Evolutionary conservation across 108 stramenopile genomes (phyloP).

Genomic region (Nannochloropsis salina): DNA sequence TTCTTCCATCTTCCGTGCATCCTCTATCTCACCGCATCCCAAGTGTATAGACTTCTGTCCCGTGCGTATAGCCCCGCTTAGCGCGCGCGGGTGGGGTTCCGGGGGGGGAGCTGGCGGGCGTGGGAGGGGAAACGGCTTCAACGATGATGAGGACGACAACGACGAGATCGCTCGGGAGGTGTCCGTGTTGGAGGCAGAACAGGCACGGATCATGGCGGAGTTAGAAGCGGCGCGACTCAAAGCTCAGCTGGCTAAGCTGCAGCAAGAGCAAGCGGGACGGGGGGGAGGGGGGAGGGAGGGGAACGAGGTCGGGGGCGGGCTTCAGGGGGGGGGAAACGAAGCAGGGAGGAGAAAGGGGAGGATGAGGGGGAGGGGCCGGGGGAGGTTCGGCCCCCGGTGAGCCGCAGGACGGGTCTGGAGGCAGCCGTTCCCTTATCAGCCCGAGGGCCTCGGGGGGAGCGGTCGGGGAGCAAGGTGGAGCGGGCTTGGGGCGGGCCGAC

Average conservation of each 20-base stretch:
- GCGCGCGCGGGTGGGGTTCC: not conserved
- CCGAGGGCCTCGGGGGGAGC: not conserved
- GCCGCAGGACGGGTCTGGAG: not conserved
- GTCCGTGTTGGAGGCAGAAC: slow-evolving; percentile 16
- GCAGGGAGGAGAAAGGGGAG: not conserved
- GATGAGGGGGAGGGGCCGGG: not conserved
- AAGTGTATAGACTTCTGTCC: not conserved
- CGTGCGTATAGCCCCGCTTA: not conserved
- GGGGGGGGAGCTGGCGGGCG: not conserved
- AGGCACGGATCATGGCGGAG: not conserved
- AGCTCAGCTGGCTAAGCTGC: not conserved
- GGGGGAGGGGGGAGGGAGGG: not conserved
- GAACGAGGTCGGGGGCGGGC: no score
- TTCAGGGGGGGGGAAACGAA: slow-evolving; percentile 19
- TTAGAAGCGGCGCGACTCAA: not conserved
- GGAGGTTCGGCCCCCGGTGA: not conserved
- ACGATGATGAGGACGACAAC: not conserved
- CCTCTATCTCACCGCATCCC: no score
- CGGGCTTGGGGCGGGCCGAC: not conserved
- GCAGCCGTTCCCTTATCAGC: slow-evolving; percentile 4
- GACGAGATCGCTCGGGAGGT: not conserved
- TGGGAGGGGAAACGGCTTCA: not conserved
- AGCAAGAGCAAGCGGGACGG: not conserved
- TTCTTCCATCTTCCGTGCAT: no score
- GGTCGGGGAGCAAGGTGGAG: not conserved